Conservation (phyloP, 441 rosid genomes). For the Codiaeum variegatum region DNA sequence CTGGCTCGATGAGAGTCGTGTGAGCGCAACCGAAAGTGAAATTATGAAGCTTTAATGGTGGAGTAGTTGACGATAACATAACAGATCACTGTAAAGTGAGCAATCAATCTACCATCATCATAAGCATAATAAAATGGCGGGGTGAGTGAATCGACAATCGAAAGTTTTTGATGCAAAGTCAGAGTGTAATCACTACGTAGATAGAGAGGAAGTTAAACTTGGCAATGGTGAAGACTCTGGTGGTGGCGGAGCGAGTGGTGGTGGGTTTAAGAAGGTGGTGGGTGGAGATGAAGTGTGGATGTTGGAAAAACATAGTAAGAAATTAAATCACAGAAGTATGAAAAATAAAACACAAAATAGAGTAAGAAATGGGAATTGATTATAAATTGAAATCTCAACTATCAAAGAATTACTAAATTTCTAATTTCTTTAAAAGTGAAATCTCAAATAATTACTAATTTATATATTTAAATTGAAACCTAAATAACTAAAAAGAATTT, state of each 20-base stretch:
- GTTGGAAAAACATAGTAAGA: constrained; percentile 57
- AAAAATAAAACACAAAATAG: constrained; percentile 30
- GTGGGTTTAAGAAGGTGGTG: constrained; percentile 72
- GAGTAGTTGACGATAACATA: constrained; percentile 38
- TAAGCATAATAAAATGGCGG: constrained; percentile 89
- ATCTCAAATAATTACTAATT: too few relatives aligned
- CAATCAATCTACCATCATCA: constrained; percentile 86
- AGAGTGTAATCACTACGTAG: constrained; percentile 84
- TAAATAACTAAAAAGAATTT: too few relatives aligned
- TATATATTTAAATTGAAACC: too few relatives aligned
- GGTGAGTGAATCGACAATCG: constrained; percentile 54
- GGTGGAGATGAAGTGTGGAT: constrained; percentile 51
- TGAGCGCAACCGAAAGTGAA: constrained; percentile 92
- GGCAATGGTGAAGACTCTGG: constrained; percentile 26
- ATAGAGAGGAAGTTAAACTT: constrained; percentile 72
- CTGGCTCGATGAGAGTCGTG: constrained; percentile 74
- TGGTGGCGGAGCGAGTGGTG: constrained; percentile 60
- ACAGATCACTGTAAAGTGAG: constrained; percentile 51
- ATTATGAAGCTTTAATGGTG: constrained; percentile 40
- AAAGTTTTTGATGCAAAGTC: constrained; percentile 67
- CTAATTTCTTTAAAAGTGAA: too few relatives aligned
- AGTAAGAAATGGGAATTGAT: constrained; percentile 22
- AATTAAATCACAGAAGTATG: constrained; percentile 27
- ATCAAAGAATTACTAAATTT: too few relatives aligned
- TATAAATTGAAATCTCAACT: too few relatives aligned